A percentile compares a stretch with the other conserved stretches of the same genome.
Conservation (phyloP, 768 basidiomycete genomes). For the Lentinus tigrinus region DNA sequence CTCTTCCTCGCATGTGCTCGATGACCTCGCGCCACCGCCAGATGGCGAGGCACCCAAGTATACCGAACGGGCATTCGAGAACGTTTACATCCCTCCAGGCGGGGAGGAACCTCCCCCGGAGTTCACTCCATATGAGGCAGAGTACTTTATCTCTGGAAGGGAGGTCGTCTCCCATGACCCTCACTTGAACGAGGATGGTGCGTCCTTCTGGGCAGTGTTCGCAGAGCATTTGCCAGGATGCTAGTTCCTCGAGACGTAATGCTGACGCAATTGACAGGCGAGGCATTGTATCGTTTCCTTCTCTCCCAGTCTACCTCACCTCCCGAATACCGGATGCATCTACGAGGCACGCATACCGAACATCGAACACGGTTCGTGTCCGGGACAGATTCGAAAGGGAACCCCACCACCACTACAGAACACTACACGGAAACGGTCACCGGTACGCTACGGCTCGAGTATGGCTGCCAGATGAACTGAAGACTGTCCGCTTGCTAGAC, state of each 20-base stretch:
- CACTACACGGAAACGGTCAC: conserved; percentile 56
- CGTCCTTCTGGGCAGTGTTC: too few species aligned
- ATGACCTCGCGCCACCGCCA: neutral
- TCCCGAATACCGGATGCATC: conserved; percentile 47
- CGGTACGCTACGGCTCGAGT: conserved; percentile 25
- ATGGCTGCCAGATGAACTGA: too few species aligned
- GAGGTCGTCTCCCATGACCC: conserved; percentile 68
- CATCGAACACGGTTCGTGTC: conserved; percentile 48
- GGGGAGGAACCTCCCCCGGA: conserved; percentile 54
- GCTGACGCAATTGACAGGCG: conserved; percentile 39
- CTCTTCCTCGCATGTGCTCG: neutral
- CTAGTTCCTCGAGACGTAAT: neutral
- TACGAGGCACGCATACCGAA: conserved; percentile 58
- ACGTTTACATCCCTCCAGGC: conserved; percentile 23
- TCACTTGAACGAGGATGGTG: conserved; percentile 66
- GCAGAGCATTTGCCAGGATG: too few species aligned
- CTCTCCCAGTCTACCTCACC: conserved; percentile 49
- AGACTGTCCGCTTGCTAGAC: conserved; percentile 27
- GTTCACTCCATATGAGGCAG: conserved; percentile 63
- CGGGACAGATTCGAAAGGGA: conserved; percentile 34
- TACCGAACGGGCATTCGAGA: conserved; percentile 12
- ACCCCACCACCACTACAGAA: conserved; percentile 39
- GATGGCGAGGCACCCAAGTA: conserved; percentile 7
- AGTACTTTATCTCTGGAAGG: conserved; percentile 46
- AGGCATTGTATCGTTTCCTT: conserved; percentile 73